phyloP scores from a whole-genome alignment of 768 basidiomycete species.

The Pleurotus eryngii region DNA sequence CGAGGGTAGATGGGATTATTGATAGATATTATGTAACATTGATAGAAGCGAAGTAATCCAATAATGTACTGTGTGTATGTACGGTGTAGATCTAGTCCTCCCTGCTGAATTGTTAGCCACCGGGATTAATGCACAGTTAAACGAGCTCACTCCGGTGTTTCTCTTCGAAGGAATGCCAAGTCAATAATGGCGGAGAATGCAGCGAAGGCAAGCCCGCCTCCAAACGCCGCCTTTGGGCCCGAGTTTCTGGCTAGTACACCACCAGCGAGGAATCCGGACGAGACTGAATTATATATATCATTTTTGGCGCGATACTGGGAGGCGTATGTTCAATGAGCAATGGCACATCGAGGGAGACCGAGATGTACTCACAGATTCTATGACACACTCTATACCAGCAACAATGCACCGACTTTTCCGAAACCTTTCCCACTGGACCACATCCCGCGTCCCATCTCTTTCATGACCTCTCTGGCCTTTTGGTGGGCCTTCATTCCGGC shows the following conservation, averaged over 20 bases:
- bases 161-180: slow-evolving; percentile 67
- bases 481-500: slow-evolving; percentile 59
- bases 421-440: slow-evolving; percentile 88
- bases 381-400: slow-evolving; percentile 93
- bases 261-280: slow-evolving; percentile 85
- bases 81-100: slow-evolving; percentile 49
- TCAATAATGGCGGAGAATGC: slow-evolving; percentile 94
- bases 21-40: slow-evolving; percentile 1
- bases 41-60: slow-evolving; percentile 12
- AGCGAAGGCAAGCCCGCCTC: slow-evolving; percentile 88
- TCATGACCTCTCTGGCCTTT: slow-evolving; percentile 82
- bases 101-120: slow-evolving; percentile 11
- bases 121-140: background rate
- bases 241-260: slow-evolving; percentile 85
- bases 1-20: background rate
- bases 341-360: background rate
- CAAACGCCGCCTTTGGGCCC: slow-evolving; percentile 82
- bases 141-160: slow-evolving; percentile 67
- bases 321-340: background rate
- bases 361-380: slow-evolving; percentile 75
- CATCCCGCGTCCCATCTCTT: slow-evolving; percentile 94
- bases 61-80: slow-evolving; percentile 27
- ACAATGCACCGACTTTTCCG: slow-evolving; percentile 90
- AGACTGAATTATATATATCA: slow-evolving; percentile 88
- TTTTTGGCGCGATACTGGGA: slow-evolving; percentile 91